Conservation (phyloP, 768 basidiomycete genomes). For the Tylopilus sp. region DNA sequence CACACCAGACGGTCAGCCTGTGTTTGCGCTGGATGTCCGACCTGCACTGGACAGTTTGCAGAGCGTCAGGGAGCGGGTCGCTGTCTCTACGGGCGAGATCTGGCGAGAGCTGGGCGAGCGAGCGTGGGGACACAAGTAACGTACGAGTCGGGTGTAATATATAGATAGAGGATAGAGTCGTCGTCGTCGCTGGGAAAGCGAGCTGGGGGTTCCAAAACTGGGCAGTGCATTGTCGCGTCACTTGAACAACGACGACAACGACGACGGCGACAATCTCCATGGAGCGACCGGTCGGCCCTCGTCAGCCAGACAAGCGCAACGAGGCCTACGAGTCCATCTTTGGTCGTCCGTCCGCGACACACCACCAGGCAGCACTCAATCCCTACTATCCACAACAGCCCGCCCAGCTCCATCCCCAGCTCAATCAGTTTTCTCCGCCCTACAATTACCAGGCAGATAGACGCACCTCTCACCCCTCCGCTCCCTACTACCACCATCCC, state of each 20-base stretch:
- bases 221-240: slow-evolving; percentile 15
- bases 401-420: slow-evolving; percentile 17
- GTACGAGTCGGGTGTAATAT: slow-evolving; percentile 5
- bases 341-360: slow-evolving; percentile 62
- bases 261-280: slow-evolving; percentile 26
- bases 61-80: slow-evolving; percentile 71
- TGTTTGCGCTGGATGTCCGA: slow-evolving; percentile 92
- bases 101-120: slow-evolving; percentile 46
- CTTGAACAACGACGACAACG: not conserved
- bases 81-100: slow-evolving; percentile 62
- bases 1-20: slow-evolving; percentile 87
- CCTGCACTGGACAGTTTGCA: slow-evolving; percentile 87
- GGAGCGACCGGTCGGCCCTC: slow-evolving; percentile 60
- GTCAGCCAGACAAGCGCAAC: slow-evolving; percentile 65
- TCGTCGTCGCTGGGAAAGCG: slow-evolving; percentile 10
- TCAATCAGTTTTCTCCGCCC: slow-evolving; percentile 33
- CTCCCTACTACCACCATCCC: slow-evolving; percentile 22
- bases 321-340: slow-evolving; percentile 88
- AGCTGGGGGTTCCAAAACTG: slow-evolving; percentile 20
- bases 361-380: slow-evolving; percentile 37
- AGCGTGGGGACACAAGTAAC: slow-evolving; percentile 25
- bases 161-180: not conserved
- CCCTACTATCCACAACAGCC: slow-evolving; percentile 21
- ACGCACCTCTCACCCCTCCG: slow-evolving; percentile 45
- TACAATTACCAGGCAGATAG: slow-evolving; percentile 43